Conservation (phyloP, 306 rosid species). For the Malus sylvestris region DNA sequence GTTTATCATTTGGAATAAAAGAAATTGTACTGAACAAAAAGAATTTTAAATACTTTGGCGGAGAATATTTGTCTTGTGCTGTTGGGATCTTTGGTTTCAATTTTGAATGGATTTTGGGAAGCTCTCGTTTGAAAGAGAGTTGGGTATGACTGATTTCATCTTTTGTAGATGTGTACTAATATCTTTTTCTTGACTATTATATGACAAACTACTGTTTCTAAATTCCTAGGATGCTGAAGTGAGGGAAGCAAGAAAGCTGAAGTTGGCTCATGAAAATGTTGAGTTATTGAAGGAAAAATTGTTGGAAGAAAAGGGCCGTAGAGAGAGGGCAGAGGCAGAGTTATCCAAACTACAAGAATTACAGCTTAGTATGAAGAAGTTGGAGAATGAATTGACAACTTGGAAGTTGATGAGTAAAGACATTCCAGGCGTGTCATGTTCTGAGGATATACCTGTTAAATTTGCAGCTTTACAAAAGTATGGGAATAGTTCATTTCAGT, state of each 20-base stretch:
- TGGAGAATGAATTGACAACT: constrained; percentile 79
- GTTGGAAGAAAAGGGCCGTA: constrained; percentile 59
- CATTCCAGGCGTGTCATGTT: constrained; percentile 71
- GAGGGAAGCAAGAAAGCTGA: constrained; percentile 84
- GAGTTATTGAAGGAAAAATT: constrained; percentile 78
- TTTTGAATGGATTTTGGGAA: neutral
- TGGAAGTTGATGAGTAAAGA: constrained; percentile 51
- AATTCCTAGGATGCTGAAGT: constrained; percentile 75
- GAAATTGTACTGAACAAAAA: neutral
- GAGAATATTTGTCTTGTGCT: neutral
- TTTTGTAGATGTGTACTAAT: neutral
- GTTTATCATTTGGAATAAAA: neutral
- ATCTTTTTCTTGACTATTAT: neutral
- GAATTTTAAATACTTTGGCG: neutral
- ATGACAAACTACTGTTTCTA: too few species aligned
- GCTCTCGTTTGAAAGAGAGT: neutral
- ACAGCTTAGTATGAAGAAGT: constrained; percentile 47
- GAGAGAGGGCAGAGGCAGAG: constrained; percentile 74
- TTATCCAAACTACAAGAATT: constrained; percentile 66
- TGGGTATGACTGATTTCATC: neutral
- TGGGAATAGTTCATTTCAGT: constrained; percentile 26
- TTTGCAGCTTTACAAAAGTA: constrained; percentile 85
- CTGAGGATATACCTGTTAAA: constrained; percentile 70
- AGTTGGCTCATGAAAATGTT: constrained; percentile 59
- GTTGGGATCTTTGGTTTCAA: neutral